phyloP scores from a whole-genome alignment of 345 rosid genomes.

The Populus alba region DNA sequence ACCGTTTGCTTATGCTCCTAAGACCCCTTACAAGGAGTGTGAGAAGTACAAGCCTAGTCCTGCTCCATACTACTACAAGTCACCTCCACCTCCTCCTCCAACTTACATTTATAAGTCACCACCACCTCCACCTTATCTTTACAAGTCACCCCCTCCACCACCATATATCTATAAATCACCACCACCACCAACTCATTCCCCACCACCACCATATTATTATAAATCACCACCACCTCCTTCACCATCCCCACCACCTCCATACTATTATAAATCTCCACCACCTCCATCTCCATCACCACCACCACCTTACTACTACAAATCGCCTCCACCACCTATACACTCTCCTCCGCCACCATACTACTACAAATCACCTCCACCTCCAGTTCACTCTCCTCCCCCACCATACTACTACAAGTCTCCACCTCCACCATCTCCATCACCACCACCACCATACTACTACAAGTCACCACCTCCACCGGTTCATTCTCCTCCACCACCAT shows the following conservation, averaged over 20 bases:
- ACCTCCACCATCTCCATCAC: background rate
- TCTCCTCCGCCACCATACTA: background rate
- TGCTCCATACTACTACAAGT: conserved; percentile 26
- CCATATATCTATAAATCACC: background rate
- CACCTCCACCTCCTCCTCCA: conserved; percentile 9
- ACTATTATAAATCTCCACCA: background rate
- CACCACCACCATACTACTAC: background rate
- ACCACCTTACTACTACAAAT: conserved; percentile 1
- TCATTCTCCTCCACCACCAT: accelerated
- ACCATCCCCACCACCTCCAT: background rate
- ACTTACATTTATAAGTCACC: background rate
- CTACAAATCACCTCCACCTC: background rate
- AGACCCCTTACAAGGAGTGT: conserved; percentile 25
- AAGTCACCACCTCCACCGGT: background rate
- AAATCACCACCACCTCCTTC: conserved; percentile 8
- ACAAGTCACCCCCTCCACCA: conserved; percentile 5
- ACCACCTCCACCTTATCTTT: background rate
- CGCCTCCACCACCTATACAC: background rate
- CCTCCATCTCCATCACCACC: background rate
- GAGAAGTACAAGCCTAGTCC: conserved; percentile 17
- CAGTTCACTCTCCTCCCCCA: background rate
- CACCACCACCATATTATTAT: background rate
- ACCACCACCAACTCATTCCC: background rate
- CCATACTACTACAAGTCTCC: conserved; percentile 10
- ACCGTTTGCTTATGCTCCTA: conserved; percentile 38